phyloP scores from a whole-genome alignment of 1,139 yeast genomes.

The Casaregolazyma suthepensis region DNA sequence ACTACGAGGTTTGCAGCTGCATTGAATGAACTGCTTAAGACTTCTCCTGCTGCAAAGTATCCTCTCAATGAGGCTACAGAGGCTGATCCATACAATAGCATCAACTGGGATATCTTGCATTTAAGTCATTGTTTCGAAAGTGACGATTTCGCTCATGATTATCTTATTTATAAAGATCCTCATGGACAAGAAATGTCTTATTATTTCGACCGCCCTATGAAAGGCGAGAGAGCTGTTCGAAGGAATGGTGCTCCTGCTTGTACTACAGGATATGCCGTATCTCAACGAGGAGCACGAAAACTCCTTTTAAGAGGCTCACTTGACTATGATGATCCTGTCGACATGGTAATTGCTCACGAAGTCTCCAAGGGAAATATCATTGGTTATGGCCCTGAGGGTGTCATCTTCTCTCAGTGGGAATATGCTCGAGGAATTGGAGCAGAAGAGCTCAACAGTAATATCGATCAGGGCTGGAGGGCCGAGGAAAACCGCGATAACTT shows the following conservation, averaged over 20 bases:
- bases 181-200: slow-evolving; percentile 9
- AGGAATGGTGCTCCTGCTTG: slow-evolving; percentile 13
- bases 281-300: slow-evolving; percentile 17
- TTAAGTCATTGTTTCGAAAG: slow-evolving; percentile 11
- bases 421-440: slow-evolving; percentile 16
- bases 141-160: slow-evolving; percentile 4
- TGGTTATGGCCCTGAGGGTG: slow-evolving; percentile 15
- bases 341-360: slow-evolving; percentile 13
- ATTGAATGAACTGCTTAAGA: slow-evolving; percentile 10
- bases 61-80: slow-evolving; percentile 2
- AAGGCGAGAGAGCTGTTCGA: slow-evolving; percentile 12
- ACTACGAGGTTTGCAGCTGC: slow-evolving; percentile 12
- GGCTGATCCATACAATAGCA: slow-evolving; percentile 11
- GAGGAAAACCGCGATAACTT: background rate
- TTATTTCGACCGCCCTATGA: slow-evolving; percentile 1
- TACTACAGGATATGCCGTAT: slow-evolving; percentile 19
- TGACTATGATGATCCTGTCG: slow-evolving; percentile 17
- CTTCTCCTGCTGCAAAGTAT: slow-evolving; percentile 2
- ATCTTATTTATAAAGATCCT: slow-evolving; percentile 11
- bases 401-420: slow-evolving; percentile 17
- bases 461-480: slow-evolving; percentile 6
- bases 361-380: slow-evolving; percentile 8
- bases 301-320: slow-evolving; percentile 14
- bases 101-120: slow-evolving; percentile 14
- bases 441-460: slow-evolving; percentile 12